These are phyloP conservation scores for Zygosaccharomyces kombuchaensis DNA, from an alignment of 805 yeast genomes.

Conservation along the genomic window DNA sequence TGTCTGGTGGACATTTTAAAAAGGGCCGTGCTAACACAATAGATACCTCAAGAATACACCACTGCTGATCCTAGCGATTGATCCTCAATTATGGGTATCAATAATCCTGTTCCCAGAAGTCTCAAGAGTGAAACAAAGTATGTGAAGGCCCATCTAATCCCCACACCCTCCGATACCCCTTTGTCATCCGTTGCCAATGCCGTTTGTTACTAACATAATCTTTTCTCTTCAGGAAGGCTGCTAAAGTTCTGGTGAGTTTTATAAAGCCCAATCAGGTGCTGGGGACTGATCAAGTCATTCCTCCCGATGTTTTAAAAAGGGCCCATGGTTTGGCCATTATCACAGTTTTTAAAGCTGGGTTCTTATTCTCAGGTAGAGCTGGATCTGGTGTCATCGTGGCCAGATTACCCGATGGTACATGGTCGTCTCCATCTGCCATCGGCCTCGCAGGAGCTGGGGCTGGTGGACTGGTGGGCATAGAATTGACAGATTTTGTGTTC, in stretches of 20 bases:
- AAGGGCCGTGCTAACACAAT: background rate
- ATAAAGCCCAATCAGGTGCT: conserved; percentile 91
- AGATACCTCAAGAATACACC: background rate
- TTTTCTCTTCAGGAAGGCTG: conserved; percentile 64
- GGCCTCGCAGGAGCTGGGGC: conserved; percentile 98
- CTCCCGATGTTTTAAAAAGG: conserved; percentile 77
- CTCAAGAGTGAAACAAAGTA: conserved; percentile 81
- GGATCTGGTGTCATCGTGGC: conserved; percentile 97
- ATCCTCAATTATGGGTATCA: conserved; percentile 58
- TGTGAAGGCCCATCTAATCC: conserved; percentile 38
- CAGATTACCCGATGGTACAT: conserved; percentile 85
- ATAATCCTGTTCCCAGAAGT: conserved; percentile 93
- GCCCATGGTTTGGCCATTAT: conserved; percentile 91
- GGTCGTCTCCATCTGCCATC: conserved; percentile 98
- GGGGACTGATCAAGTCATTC: conserved; percentile 85
- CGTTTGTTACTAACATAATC: conserved; percentile 1
- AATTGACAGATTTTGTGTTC: conserved; percentile 91
- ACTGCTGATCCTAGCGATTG: background rate
- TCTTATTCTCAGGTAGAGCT: conserved; percentile 92
- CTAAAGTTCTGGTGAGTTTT: conserved; percentile 82
- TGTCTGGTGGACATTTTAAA: background rate
- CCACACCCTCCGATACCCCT: no score
- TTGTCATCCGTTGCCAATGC: no score
- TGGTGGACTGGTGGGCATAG: conserved; percentile 97
- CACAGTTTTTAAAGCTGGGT: conserved; percentile 96